phyloP scores from a whole-genome alignment of 73 alveolate genomes.

The Paramecium primaurelia region DNA sequence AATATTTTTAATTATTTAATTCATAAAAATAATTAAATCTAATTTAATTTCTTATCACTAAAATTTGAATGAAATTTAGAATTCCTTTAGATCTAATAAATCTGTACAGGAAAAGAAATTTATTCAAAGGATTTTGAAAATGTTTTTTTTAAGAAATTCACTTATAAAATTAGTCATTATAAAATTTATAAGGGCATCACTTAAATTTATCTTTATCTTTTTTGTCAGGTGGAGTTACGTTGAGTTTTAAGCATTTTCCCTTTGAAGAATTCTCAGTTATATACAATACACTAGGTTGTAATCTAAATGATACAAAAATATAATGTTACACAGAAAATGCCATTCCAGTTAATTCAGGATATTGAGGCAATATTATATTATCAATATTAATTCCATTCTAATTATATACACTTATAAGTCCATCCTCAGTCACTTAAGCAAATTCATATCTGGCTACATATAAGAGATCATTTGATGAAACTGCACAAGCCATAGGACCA shows the following conservation, averaged over 20 bases:
- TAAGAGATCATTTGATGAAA: background rate
- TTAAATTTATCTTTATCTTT: background rate
- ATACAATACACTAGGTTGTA: background rate
- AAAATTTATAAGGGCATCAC: background rate
- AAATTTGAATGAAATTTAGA: background rate
- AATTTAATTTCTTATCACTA: background rate
- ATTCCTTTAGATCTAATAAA: background rate
- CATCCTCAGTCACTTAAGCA: slow-evolving; percentile 37
- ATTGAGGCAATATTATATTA: slow-evolving; percentile 22
- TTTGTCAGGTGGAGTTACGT: background rate
- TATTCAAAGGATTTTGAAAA: background rate
- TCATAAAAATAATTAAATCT: background rate
- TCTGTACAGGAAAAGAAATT: background rate
- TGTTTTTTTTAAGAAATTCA: background rate
- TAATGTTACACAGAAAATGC: background rate
- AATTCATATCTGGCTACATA: slow-evolving; percentile 53
- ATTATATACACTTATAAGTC: slow-evolving; percentile 43
- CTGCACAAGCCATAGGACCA: slow-evolving; percentile 59
- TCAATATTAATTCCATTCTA: slow-evolving; percentile 34
- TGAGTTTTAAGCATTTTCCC: background rate
- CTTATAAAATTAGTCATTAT: background rate
- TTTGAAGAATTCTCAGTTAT: background rate
- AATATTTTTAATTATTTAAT: background rate
- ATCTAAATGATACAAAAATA: background rate
- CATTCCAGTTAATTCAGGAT: slow-evolving; percentile 53